Evolutionary conservation across 2,329 filamentous ascomycete species (phyloP).

Genomic region (Penicillium verrucosum): DNA sequence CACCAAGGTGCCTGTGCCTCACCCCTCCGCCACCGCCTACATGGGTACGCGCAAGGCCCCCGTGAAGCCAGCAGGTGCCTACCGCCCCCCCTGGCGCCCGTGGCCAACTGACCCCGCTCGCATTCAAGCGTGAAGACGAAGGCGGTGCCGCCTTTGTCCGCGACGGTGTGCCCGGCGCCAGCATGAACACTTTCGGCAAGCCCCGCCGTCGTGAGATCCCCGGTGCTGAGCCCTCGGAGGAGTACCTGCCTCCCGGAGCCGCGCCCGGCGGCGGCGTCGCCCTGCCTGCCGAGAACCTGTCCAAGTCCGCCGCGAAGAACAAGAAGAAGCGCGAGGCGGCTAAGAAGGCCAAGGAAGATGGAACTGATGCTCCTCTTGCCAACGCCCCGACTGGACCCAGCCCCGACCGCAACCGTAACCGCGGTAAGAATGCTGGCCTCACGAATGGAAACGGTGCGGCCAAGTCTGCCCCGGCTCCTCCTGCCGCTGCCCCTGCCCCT

Average conservation of each 20-base stretch:
- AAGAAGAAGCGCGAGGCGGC: constrained; percentile 97
- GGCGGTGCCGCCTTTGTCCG: constrained; percentile 84
- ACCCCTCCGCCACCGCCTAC: constrained; percentile 77
- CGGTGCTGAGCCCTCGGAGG: constrained; percentile 72
- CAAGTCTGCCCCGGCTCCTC: constrained; percentile 30
- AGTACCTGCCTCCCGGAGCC: constrained; percentile 64
- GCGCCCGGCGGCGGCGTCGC: constrained; percentile 64
- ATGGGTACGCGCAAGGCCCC: constrained; percentile 87
- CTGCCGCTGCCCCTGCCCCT: constrained; percentile 17
- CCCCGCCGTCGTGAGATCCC: constrained; percentile 74
- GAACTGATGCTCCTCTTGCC: constrained; percentile 39
- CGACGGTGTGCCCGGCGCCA: constrained; percentile 65
- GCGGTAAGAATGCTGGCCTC: constrained; percentile 31
- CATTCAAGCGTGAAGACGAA: constrained; percentile 97
- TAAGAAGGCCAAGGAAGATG: constrained; percentile 73
- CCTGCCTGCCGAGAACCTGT: constrained; percentile 67
- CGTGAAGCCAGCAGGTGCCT: constrained; percentile 94
- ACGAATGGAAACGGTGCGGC: constrained; percentile 34
- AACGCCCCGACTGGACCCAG: constrained; percentile 42
- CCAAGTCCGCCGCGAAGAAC: constrained; percentile 86
- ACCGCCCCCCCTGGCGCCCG: constrained; percentile 92
- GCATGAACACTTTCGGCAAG: constrained; percentile 75
- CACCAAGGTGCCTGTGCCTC: constrained; percentile 69
- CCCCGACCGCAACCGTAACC: constrained; percentile 58
- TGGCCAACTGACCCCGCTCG: constrained; percentile 80